A percentile compares a stretch with the other conserved stretches of the same genome.
Evolutionary conservation across 2,329 filamentous ascomycete species (phyloP).

Genomic region (Boeremia exigua): DNA sequence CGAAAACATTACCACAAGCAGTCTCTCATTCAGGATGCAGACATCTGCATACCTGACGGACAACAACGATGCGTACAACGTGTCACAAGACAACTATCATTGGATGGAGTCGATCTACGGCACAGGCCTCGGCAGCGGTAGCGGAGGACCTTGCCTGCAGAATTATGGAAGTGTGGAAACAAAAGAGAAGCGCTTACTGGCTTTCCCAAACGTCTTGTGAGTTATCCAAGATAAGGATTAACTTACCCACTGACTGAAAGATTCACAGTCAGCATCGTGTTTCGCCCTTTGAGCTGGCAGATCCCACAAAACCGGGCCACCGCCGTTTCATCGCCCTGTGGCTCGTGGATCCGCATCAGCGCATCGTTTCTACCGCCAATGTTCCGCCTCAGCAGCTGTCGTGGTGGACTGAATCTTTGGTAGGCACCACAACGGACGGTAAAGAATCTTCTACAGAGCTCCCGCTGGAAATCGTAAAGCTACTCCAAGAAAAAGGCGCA

Average conservation of each 20-base stretch:
- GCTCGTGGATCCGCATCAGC: slow-evolving; percentile 61
- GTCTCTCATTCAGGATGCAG: slow-evolving; percentile 27
- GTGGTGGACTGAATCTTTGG: neutral
- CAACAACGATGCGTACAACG: neutral
- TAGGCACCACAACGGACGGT: neutral
- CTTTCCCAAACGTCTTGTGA: slow-evolving; percentile 58
- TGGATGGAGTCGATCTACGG: slow-evolving; percentile 11
- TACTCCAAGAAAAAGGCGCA: slow-evolving; percentile 17
- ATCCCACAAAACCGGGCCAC: slow-evolving; percentile 60
- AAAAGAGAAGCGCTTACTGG: slow-evolving; percentile 56
- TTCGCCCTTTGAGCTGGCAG: slow-evolving; percentile 54
- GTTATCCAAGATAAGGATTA: neutral
- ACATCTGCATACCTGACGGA: neutral
- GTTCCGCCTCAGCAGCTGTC: slow-evolving; percentile 45
- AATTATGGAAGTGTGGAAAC: slow-evolving; percentile 57
- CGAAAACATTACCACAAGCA: slow-evolving; percentile 61
- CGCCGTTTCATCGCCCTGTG: slow-evolving; percentile 63
- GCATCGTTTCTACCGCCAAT: slow-evolving; percentile 59
- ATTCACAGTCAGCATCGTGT: slow-evolving; percentile 19
- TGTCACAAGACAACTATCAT: slow-evolving; percentile 6
- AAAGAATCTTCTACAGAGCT: slow-evolving; percentile 15
- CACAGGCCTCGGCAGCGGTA: neutral
- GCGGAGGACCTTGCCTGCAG: slow-evolving; percentile 36
- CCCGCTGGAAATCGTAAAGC: slow-evolving; percentile 21
- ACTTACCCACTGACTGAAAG: neutral